These are phyloP conservation scores for Leccinum boreale DNA, from an alignment of 768 basidiomycete genomes.

Conservation along the genomic window DNA sequence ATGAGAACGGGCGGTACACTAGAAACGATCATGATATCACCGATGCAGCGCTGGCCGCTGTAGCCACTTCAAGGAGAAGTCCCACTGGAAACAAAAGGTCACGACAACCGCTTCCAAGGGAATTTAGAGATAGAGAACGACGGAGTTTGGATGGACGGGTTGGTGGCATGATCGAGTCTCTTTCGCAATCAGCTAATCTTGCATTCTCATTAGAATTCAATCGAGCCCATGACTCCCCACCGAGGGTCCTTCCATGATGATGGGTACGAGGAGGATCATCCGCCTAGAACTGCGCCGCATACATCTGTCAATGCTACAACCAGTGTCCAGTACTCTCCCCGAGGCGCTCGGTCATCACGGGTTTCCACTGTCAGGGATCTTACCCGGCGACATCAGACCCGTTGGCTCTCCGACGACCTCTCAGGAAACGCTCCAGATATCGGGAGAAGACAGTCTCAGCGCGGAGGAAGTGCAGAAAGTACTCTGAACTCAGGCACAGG, in stretches of 20 bases:
- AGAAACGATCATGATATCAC: slow-evolving; percentile 39
- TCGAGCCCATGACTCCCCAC: slow-evolving; percentile 41
- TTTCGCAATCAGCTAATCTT: slow-evolving; percentile 1
- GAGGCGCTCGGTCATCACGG: slow-evolving; percentile 31
- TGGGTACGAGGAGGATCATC: slow-evolving; percentile 18
- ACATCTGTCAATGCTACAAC: slow-evolving; percentile 20
- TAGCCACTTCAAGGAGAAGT: slow-evolving; percentile 54
- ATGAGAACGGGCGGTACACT: slow-evolving; percentile 23
- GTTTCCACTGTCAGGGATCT: slow-evolving; percentile 49
- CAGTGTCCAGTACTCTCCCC: slow-evolving; percentile 26
- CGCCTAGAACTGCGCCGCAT: slow-evolving; percentile 24
- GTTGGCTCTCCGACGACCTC: slow-evolving; percentile 54
- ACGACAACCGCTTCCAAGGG: slow-evolving; percentile 48
- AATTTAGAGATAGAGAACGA: slow-evolving; percentile 41
- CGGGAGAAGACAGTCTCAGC: slow-evolving; percentile 53
- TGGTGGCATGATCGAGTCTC: slow-evolving; percentile 10
- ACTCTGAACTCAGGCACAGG: slow-evolving; percentile 43
- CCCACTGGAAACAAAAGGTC: slow-evolving; percentile 43
- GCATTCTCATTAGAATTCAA: slow-evolving; percentile 23
- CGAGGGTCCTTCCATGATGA: slow-evolving; percentile 24
- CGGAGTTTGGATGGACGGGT: slow-evolving; percentile 43
- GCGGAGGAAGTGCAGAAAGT: slow-evolving; percentile 73
- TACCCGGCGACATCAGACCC: slow-evolving; percentile 46
- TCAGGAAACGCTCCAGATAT: slow-evolving; percentile 20
- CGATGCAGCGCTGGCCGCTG: slow-evolving; percentile 57